Evolutionary conservation across 1,284 basidiomycete species (phyloP).

Genomic region (Microbotryomycetes sp.): DNA sequence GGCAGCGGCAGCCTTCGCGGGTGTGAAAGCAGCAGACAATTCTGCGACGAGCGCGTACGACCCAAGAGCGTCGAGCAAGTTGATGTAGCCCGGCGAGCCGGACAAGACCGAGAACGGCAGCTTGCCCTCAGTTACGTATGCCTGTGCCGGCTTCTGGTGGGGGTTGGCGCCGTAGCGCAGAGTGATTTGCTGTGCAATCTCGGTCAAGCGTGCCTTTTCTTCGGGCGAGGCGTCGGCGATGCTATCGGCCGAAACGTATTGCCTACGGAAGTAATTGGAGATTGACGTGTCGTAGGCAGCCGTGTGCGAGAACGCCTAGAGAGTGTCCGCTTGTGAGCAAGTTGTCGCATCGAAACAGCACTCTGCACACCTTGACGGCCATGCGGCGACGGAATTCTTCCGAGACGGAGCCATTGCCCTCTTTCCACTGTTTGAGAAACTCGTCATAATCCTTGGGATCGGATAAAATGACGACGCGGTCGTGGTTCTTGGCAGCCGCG

Average conservation of each 20-base stretch:
- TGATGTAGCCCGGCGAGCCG: conserved; percentile 98
- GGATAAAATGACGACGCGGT: conserved; percentile 81
- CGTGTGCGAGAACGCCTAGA: conserved; percentile 84
- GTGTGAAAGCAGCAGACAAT: conserved; percentile 63
- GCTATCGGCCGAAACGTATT: conserved; percentile 77
- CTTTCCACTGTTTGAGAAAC: conserved; percentile 70
- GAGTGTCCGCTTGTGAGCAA: background rate
- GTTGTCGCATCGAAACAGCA: background rate
- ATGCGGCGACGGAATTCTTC: conserved; percentile 66
- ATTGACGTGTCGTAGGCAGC: conserved; percentile 93
- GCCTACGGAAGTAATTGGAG: conserved; percentile 90
- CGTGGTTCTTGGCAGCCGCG: conserved; percentile 98
- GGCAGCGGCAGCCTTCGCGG: conserved; percentile 78
- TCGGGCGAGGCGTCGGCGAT: conserved; percentile 48
- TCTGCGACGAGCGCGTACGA: conserved; percentile 96
- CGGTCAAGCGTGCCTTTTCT: conserved; percentile 52
- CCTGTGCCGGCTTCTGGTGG: conserved; percentile 97
- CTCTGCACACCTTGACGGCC: conserved; percentile 70
- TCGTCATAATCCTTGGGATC: conserved; percentile 87
- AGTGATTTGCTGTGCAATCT: conserved; percentile 70
- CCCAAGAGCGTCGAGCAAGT: conserved; percentile 96
- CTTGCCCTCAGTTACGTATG: conserved; percentile 80
- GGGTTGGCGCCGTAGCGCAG: conserved; percentile 97
- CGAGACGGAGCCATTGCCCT: conserved; percentile 59
- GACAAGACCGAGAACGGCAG: conserved; percentile 91